Base-by-base conservation (phyloP, 164 flowering plant genomes). In the Annona cherimola region DNA sequence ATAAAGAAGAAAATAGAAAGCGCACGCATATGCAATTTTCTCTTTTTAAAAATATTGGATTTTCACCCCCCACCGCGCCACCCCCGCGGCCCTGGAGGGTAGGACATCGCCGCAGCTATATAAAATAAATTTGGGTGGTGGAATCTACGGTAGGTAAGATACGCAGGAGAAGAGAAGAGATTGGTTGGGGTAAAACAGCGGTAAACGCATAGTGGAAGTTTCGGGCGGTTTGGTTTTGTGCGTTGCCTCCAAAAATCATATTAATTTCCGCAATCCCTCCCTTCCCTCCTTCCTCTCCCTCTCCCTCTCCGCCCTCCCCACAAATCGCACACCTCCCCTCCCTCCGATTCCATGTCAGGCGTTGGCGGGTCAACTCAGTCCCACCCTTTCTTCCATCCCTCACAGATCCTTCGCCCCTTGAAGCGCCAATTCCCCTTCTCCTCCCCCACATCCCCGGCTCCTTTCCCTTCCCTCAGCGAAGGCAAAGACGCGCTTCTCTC, bases 341-440 rank as follows among this genome's bases (percentile, higher is more conserved):
- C 73, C 35, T 66, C 40, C 4, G 8, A 26, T 1, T 9, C 2
- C 8, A 78, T 78, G 81, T 69, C 69, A 11, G 71, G 71, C 62
- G 69, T 66, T 8, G 71, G 76, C 68, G 76, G 74, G 67, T 73
- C 68, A 60, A 63, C 61, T 44, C 80, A 54, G 40, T 7, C 69
- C 5, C 76, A 61, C 16, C 50, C 64, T 14, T 77, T 69, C 3
- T 67, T 77, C 3, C 44, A 71, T 42, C 57, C 69, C 2, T 63
- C 40, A 61, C 71, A 57, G 6, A 7, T 63, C 20, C 46, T 55
- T 8, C 73, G 68, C 12, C 65, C 78, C 54, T 16, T 68, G 11
- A 73, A 80, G 57, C 80, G 50, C 39, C 45, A 66, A 18, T 66
- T 66, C 42, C 76, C 71, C 54, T 72, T 75, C 44, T 67, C 73